phyloP scores from a whole-genome alignment of 495 filamentous ascomycete genomes.

The Lasiosphaeriaceae sp. region DNA sequence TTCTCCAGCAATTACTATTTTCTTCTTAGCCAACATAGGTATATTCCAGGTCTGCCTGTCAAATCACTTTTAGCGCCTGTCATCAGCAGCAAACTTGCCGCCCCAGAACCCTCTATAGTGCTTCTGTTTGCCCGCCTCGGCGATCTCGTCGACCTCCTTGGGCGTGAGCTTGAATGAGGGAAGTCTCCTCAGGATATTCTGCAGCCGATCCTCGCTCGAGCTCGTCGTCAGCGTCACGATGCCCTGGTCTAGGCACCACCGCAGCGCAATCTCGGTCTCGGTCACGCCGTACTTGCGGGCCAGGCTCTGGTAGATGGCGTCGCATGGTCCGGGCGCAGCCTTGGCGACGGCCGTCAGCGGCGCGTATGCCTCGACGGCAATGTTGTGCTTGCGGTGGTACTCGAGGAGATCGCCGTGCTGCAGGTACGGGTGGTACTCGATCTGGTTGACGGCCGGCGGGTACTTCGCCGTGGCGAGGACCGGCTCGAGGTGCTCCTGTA shows the following conservation, averaged over 20 bases:
- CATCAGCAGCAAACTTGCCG: slow-evolving; percentile 55
- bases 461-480: slow-evolving; percentile 59
- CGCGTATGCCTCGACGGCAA: slow-evolving; percentile 66
- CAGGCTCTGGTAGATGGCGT: slow-evolving; percentile 54
- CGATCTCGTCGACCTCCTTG: slow-evolving; percentile 65
- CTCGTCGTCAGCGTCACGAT: slow-evolving; percentile 76
- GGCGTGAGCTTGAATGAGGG: slow-evolving; percentile 67
- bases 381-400: slow-evolving; percentile 62
- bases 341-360: slow-evolving; percentile 65
- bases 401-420: slow-evolving; percentile 63
- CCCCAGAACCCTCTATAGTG: slow-evolving; percentile 69
- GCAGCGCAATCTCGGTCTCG: slow-evolving; percentile 62
- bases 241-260: slow-evolving; percentile 80
- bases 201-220: slow-evolving; percentile 64
- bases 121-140: slow-evolving; percentile 56
- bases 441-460: slow-evolving; percentile 74
- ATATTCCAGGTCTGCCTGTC: too few species aligned
- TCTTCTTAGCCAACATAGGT: too few species aligned
- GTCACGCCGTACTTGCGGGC: slow-evolving; percentile 76
- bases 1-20: too few species aligned
- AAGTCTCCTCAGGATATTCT: slow-evolving; percentile 56
- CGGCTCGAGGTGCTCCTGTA: slow-evolving; percentile 62
- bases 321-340: slow-evolving; percentile 64
- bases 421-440: slow-evolving; percentile 85
- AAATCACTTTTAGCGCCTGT: slow-evolving; percentile 39